A percentile compares a stretch with the other conserved stretches of the same genome.
phyloP scores from a whole-genome alignment of 139 green algal species.

The Auxenochlorella protothecoides region DNA sequence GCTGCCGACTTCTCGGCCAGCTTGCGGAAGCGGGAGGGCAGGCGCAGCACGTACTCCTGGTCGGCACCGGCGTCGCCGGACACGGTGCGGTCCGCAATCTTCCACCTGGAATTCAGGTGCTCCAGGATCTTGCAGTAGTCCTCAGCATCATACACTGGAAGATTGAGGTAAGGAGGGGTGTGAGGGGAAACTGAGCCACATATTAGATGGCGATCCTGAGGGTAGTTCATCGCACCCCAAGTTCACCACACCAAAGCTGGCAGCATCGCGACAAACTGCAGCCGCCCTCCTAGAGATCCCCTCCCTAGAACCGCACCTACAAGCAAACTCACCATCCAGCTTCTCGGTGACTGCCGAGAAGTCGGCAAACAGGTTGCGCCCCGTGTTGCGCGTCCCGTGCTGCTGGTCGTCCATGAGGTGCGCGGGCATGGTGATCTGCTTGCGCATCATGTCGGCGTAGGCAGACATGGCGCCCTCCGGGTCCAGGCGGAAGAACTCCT shows the following conservation, averaged over 20 bases:
- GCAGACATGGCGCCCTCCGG: constrained; percentile 76
- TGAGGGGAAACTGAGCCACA: no score
- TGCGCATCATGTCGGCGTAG: constrained; percentile 98
- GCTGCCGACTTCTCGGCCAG: constrained; percentile 59
- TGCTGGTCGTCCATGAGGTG: constrained; percentile 92
- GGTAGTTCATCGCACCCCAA: no score
- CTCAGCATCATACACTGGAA: constrained; percentile 57
- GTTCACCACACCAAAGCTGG: no score
- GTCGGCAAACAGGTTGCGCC: constrained; percentile 80
- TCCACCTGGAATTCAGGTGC: constrained; percentile 77
- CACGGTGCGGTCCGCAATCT: constrained; percentile 45
- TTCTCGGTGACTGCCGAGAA: constrained; percentile 90
- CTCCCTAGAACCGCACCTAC: background rate
- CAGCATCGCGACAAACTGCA: no score
- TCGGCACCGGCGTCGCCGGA: constrained; percentile 53
- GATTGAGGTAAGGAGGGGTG: no score
- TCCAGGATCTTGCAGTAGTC: constrained; percentile 92
- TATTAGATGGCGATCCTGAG: no score
- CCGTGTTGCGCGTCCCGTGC: constrained; percentile 47
- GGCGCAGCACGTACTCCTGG: constrained; percentile 64
- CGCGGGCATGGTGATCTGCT: constrained; percentile 98
- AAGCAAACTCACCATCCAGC: constrained; percentile 3
- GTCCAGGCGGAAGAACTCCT: constrained; percentile 79
- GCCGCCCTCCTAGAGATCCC: background rate
- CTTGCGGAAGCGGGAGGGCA: constrained; percentile 81